Percentiles rank a stretch among this genome's conserved stretches.
These are phyloP conservation scores for Sophora flavescens DNA, from an alignment of 306 rosid species.

Conservation along the genomic window DNA sequence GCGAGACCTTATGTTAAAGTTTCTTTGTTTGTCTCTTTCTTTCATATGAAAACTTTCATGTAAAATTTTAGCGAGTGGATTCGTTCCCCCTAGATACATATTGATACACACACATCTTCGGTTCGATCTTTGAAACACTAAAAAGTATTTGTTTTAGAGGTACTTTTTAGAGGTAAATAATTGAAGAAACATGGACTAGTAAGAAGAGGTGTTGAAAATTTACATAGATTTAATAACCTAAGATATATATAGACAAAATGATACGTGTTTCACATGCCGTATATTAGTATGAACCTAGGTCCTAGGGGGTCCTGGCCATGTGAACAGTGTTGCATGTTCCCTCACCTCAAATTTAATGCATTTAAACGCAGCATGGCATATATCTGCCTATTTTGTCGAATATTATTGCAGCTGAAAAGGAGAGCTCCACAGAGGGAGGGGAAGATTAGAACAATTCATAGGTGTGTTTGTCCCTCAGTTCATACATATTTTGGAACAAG, in stretches of 20 bases:
- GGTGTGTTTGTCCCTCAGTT: constrained; percentile 49
- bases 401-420: constrained; percentile 25
- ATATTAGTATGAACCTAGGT: constrained; percentile 26
- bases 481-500: constrained; percentile 16
- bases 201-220: not conserved
- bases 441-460: constrained; percentile 26
- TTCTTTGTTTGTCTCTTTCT: no score
- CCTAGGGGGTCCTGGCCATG: constrained; percentile 24
- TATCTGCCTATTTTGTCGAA: constrained; percentile 5
- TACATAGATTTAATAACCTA: not conserved
- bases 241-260: not conserved
- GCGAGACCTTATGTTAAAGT: no score
- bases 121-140: no score
- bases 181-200: not conserved
- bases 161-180: not conserved
- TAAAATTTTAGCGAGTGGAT: no score
- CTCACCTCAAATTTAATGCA: constrained; percentile 32
- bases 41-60: no score
- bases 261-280: constrained; percentile 19
- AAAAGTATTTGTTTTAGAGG: not conserved
- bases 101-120: no score
- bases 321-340: constrained; percentile 42
- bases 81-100: no score
- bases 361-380: not conserved
- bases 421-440: not conserved